A percentile compares a stretch with the other conserved stretches of the same genome.
Conservation (phyloP, 148 eudicot species). For the Spergularia bocconei region DNA sequence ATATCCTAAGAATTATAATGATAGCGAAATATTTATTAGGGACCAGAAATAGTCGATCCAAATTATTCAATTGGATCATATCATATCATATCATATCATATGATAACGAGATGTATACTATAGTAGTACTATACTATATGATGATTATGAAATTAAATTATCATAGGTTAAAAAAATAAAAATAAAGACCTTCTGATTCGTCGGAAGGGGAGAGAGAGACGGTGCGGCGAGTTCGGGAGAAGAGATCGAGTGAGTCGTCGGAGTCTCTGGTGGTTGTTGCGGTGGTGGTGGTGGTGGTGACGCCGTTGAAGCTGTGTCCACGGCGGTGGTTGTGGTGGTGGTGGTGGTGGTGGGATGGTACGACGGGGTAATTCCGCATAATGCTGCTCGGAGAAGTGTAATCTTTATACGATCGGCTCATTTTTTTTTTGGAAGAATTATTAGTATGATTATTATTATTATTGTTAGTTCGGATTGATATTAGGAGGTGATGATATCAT, state of each 20-base stretch:
- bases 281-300: too few relatives aligned
- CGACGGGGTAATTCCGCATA: constrained; percentile 21
- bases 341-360: constrained; percentile 23
- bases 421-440: neutral
- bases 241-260: constrained; percentile 52
- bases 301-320: constrained; percentile 22
- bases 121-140: too few relatives aligned
- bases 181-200: constrained; percentile 38
- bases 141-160: neutral
- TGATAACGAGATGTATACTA: neutral
- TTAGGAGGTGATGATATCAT: neutral
- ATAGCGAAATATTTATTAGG: constrained; percentile 8
- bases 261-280: constrained; percentile 8
- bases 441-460: too few relatives aligned
- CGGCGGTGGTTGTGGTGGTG: constrained; percentile 21
- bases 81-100: neutral
- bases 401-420: constrained; percentile 7
- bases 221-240: constrained; percentile 51
- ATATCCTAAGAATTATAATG: neutral
- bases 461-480: neutral
- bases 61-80: neutral
- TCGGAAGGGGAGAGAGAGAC: constrained; percentile 41
- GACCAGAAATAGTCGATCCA: constrained; percentile 4
- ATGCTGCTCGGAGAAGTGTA: constrained; percentile 4
- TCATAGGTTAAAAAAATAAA: neutral